These are phyloP conservation scores for Aspergillus tanneri DNA, from an alignment of 2,329 filamentous ascomycete genomes.

Conservation along the genomic window DNA sequence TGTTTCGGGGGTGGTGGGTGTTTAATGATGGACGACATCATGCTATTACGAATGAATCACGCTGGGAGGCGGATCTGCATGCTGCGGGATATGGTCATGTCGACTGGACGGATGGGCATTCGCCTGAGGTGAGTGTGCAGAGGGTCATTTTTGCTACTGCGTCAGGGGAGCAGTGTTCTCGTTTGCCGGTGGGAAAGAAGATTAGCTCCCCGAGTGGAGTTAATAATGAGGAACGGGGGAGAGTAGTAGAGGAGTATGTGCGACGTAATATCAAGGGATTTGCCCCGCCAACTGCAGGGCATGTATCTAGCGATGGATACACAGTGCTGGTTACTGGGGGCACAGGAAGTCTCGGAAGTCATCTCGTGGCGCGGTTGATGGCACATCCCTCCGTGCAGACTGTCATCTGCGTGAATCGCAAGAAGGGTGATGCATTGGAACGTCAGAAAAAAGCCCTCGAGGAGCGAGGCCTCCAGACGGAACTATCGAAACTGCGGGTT, in stretches of 20 bases:
- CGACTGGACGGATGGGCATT: constrained; percentile 35
- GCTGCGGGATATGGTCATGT: constrained; percentile 34
- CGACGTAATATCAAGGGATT: constrained; percentile 24
- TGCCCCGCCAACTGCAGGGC: neutral
- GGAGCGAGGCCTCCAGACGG: constrained; percentile 25
- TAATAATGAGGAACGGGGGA: constrained; percentile 14
- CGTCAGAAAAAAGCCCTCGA: constrained; percentile 39
- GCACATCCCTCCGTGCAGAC: constrained; percentile 28
- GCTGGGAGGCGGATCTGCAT: constrained; percentile 31
- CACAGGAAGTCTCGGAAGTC: constrained; percentile 43
- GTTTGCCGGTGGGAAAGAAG: constrained; percentile 9
- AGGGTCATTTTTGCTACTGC: constrained; percentile 27
- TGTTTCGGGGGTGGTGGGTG: constrained; percentile 42
- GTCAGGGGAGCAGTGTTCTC: constrained; percentile 12
- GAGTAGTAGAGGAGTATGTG: constrained; percentile 24
- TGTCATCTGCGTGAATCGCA: constrained; percentile 52
- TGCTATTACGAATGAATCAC: constrained; percentile 22
- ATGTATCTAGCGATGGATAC: neutral
- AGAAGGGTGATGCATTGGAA: constrained; percentile 21
- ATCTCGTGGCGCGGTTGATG: constrained; percentile 41
- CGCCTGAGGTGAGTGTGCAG: constrained; percentile 24
- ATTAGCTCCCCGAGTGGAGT: neutral
- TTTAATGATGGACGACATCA: constrained; percentile 40
- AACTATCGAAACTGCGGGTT: constrained; percentile 45
- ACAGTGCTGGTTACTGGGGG: constrained; percentile 45